Evolutionary conservation across 495 filamentous ascomycete genomes (phyloP).

Genomic region (Hypoxylon fragiforme): DNA sequence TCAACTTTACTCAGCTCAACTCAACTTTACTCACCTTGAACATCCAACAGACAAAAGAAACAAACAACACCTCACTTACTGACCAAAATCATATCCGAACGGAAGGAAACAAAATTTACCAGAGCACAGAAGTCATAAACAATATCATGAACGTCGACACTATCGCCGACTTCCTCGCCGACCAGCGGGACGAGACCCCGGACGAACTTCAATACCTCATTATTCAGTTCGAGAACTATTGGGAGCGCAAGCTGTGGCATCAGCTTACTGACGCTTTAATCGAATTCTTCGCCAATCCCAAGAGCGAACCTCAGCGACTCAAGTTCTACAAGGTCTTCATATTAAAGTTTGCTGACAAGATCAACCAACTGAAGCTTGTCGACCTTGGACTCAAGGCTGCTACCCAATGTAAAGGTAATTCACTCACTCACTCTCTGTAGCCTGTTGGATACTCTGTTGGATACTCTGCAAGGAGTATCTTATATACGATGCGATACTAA

Average conservation of each 20-base stretch:
- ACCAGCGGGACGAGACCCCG: slow-evolving; percentile 83
- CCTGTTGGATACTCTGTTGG: not conserved
- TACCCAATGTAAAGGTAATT: slow-evolving; percentile 79
- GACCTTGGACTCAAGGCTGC: slow-evolving; percentile 83
- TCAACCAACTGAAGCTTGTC: slow-evolving; percentile 98
- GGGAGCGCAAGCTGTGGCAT: slow-evolving; percentile 99
- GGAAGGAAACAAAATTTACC: slow-evolving; percentile 7
- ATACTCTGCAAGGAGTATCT: not conserved
- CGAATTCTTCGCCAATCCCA: slow-evolving; percentile 81
- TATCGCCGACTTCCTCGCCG: slow-evolving; percentile 87
- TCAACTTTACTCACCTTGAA: too few species aligned
- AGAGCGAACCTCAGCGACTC: slow-evolving; percentile 82
- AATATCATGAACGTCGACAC: slow-evolving; percentile 76
- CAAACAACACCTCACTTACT: not conserved
- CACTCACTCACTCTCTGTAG: not conserved
- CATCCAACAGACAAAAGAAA: too few species aligned
- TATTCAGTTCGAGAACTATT: slow-evolving; percentile 92
- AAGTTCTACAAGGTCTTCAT: slow-evolving; percentile 92
- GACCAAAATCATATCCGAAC: too few species aligned
- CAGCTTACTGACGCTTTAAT: slow-evolving; percentile 90
- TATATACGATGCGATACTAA: not conserved
- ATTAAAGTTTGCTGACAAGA: slow-evolving; percentile 93
- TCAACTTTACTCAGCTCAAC: too few species aligned
- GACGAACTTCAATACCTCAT: slow-evolving; percentile 85
- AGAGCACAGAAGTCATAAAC: slow-evolving; percentile 4